Base-by-base conservation (phyloP, 768 basidiomycete species). In the Mycena kentingensis region DNA sequence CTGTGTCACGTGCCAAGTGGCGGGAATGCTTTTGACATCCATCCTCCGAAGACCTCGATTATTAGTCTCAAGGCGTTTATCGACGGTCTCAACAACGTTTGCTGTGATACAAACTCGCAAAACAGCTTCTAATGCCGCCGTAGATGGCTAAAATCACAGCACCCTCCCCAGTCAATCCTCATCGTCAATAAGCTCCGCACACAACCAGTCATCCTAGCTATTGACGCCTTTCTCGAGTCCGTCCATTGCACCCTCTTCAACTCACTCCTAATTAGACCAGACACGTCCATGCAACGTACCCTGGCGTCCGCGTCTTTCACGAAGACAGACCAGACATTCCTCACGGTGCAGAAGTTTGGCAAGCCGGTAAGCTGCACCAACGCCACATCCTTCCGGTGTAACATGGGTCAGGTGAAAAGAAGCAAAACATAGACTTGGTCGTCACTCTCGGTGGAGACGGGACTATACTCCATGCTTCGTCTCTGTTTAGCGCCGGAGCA, bases 371-470 rank as follows among this genome's bases (percentile, higher is more conserved):
- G 60, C 28, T 39, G 36, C 26, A 28, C 19, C 39, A 18, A 5
- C 10, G 39, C 19, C 12, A 12, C 44, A 34, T 31, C 35, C 24
- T 41, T 28, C 22, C 48, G 44, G 57, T 51, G 51, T 24, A 43
- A 37, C 50, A 28, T 45, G 29, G 35, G 36, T 48, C 60, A 75
- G 78, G 78, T 39, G 76, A 73, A 37, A 71, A 72, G 43, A 73
- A 85, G 3, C 75, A 84, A 58, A 79, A 78, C 49, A 89, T 96
- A 52, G 90, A 93, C 66, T 75, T 98, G 8, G 87, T 97, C 18
- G 83, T 97, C 24, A 96, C 95, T 0, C 72, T 98, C 1, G 95
- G 95, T 38, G 95, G 95, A 28, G 95, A 98, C 65, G 95, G 95
- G 8, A 97, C 95, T 5, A 94, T 97, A 43, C 78, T 98, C 1